A percentile compares a stretch with the other conserved stretches of the same genome.
These are phyloP conservation scores for Leucocoprinus leucothites DNA, from an alignment of 768 basidiomycete species.

Conservation along the genomic window DNA sequence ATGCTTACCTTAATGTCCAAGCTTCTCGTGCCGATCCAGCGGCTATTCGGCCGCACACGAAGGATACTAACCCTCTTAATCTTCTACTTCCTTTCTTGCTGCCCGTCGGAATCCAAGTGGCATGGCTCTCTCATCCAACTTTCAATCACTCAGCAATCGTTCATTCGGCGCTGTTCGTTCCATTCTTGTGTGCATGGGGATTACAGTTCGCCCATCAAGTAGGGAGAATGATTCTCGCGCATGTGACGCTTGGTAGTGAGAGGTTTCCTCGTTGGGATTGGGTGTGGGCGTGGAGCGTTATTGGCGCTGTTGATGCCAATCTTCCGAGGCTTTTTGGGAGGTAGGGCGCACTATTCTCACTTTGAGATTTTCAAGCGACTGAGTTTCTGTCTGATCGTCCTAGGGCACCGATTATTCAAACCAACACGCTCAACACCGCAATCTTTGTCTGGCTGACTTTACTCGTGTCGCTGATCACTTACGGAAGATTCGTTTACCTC, in stretches of 20 bases:
- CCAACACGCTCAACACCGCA: constrained; percentile 54
- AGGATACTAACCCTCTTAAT: constrained; percentile 42
- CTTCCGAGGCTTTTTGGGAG: constrained; percentile 60
- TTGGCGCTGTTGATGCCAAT: constrained; percentile 84
- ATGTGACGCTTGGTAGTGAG: constrained; percentile 66
- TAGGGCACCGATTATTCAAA: constrained; percentile 73
- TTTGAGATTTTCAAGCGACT: background rate
- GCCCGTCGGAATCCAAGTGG: constrained; percentile 66
- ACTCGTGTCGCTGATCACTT: constrained; percentile 62
- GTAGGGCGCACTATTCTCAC: constrained; percentile 38
- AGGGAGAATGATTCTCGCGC: constrained; percentile 89
- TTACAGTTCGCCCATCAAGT: constrained; percentile 88
- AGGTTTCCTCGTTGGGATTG: constrained; percentile 86
- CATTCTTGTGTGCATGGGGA: constrained; percentile 94
- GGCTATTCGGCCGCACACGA: constrained; percentile 2
- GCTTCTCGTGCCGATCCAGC: constrained; percentile 34
- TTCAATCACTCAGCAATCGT: constrained; percentile 64
- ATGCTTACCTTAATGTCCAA: constrained; percentile 80
- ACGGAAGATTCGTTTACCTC: constrained; percentile 74
- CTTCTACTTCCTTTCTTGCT: constrained; percentile 79
- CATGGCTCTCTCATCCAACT: constrained; percentile 77
- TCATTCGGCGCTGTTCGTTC: constrained; percentile 73
- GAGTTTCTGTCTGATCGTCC: constrained; percentile 3
- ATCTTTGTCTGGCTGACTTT: constrained; percentile 75
- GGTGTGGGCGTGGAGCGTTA: constrained; percentile 79